Base-by-base conservation (phyloP, 2,329 filamentous ascomycete species). In the Salinomyces thailandicus region DNA sequence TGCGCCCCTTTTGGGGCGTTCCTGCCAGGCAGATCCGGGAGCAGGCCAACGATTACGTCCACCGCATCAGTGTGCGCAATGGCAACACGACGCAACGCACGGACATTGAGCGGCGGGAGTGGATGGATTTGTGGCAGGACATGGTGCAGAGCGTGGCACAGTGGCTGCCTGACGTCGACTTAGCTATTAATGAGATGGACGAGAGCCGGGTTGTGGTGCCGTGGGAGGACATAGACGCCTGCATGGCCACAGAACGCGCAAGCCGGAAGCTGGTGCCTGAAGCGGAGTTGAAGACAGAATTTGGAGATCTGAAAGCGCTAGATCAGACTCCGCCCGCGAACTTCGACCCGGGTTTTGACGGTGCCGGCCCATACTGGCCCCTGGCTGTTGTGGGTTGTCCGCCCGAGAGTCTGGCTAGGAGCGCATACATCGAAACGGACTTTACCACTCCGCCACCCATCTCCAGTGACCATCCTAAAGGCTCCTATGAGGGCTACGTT, bases 121-220 rank as follows among this genome's bases (percentile, higher is more conserved):
- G 66, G 57, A 57, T 67, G 39, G 45, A 59, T 4, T 42, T 62
- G 4, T 69, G 66, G 64, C 34, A 51, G 22, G 54, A 63, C 20
- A 50, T 69, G 50, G 49, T 65, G 11, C 37, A 50, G 19, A 58
- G 52, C 7, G 53, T 69, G 7, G 43, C 57, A 4, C 47, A 54
- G 13, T 46, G 45, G 31, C 50, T 69, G 11, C 67, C 66, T 3
- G 66, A 70, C 43, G 45, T 71, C 20, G 61, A 68, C 36, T 52
- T 71, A 31, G 57, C 67, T 0, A 55, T 69, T 33, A 70, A 71
- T 43, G 49, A 60, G 20, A 69, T 69, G 64, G 68, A 70, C 37
- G 64, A 70, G 49, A 61, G 61, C 22, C 56, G 67, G 2, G 45
- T 71, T 5, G 55, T 69, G 12, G 63, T 67, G 4, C 62, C 64